phyloP scores from a whole-genome alignment of 257 asterid genomes.

The Jasminum sambac region DNA sequence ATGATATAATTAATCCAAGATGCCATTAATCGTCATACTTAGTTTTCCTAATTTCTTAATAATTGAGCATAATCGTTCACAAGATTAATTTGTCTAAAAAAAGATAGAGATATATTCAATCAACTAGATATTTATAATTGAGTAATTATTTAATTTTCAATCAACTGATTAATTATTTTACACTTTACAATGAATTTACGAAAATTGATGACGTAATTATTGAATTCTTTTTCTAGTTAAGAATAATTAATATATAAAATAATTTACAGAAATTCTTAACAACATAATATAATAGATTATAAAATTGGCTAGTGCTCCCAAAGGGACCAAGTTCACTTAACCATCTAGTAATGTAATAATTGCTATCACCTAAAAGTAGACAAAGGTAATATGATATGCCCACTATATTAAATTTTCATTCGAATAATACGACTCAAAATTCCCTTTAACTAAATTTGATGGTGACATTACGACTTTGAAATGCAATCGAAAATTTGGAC shows the following conservation, averaged over 20 bases:
- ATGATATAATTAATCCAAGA: neutral
- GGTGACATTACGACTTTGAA: neutral
- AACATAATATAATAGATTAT: neutral
- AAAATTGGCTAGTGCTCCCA: neutral
- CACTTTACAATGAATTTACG: neutral
- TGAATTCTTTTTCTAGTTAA: neutral
- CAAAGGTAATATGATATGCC: neutral
- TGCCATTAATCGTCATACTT: neutral
- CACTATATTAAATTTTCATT: neutral
- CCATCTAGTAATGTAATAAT: neutral
- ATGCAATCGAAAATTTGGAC: neutral
- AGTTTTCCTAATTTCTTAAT: neutral
- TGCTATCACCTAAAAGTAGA: neutral
- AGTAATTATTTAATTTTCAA: neutral
- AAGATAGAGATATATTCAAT: neutral
- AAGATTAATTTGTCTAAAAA: neutral
- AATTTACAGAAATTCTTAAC: neutral
- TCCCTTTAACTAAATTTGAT: neutral
- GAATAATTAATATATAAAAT: neutral
- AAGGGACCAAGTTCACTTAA: slow-evolving; percentile 3
- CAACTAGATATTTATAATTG: neutral
- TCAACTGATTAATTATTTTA: too few relatives aligned
- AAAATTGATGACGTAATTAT: neutral
- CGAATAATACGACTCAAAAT: neutral
- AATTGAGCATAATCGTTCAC: neutral